Evolutionary conservation across 129 eudicot genomes (phyloP), one percentile per base, ranked within the genome.

Genomic region (Pittosporum tobira): DNA sequence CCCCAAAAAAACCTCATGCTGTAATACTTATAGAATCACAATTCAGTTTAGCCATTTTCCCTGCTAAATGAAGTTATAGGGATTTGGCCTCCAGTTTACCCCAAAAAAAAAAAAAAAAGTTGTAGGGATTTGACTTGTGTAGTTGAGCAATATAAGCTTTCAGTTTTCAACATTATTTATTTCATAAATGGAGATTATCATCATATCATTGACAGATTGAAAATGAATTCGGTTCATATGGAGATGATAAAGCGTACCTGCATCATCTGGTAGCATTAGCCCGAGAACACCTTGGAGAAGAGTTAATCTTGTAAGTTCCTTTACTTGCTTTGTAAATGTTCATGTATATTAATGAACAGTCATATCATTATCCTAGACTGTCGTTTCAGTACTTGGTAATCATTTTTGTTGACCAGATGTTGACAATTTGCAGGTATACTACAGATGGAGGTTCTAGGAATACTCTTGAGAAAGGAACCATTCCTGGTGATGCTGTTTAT

Each of bases 211-310:
- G 63, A 60, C 91, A 90, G 97, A 77, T 90, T 34, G 97, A 90
- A 77, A 90, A 90, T 75, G 95, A 90, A 69, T 90, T 72, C 55
- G 97, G 97, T 63, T 90, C 97, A 14, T 90, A 82, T 45, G 95
- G 87, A 57, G 82, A 79, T 57, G 97, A 85, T 49, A 77, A 85
- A 74, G 72, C 81, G 14, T 90, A 90, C 78, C 77, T 90, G 66
- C 95, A 73, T 71, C 87, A 82, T 77, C 61, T 85, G 69, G 88
- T 90, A 62, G 64, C 60, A 64, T 57, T 85, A 71, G 94, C 97
- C 18, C 71, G 89, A 38, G 55, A 64, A 48, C 97, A 90, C 77
- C 97, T 90, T 13, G 95, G 95, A 36, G 81, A 82, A 30, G 87
- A 80, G 18, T 21, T 79, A 48, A 77, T 81, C 50, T 59, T 90